Evolutionary conservation across 495 filamentous ascomycete species (phyloP).

Genomic region (Lepidopterella palustris): DNA sequence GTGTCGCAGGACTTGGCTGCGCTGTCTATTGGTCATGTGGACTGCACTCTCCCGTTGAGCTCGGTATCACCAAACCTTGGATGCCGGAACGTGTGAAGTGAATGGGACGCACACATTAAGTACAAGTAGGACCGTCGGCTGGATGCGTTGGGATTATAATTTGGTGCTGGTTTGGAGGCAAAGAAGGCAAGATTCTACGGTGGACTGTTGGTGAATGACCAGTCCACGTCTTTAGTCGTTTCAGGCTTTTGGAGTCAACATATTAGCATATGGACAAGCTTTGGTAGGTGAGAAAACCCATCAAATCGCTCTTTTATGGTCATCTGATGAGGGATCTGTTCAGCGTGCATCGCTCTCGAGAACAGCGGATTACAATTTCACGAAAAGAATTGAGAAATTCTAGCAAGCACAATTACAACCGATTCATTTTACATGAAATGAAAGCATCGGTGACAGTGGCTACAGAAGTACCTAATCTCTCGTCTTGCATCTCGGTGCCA

Average conservation of each 20-base stretch:
- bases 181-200: constrained; percentile 46
- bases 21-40: constrained; percentile 51
- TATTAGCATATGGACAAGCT: no score
- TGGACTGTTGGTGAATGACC: neutral
- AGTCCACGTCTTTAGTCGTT: no score
- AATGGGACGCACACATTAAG: constrained; percentile 51
- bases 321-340: no score
- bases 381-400: no score
- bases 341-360: no score
- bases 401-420: no score
- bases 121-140: neutral
- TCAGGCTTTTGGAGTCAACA: no score
- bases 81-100: constrained; percentile 56
- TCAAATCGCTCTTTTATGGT: no score
- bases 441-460: no score
- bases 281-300: no score
- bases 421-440: no score
- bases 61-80: constrained; percentile 57
- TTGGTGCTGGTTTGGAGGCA: constrained; percentile 30
- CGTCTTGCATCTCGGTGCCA: neutral
- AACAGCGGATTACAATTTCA: no score
- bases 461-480: neutral
- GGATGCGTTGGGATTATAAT: constrained; percentile 41
- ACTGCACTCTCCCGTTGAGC: constrained; percentile 61
- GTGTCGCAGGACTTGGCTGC: constrained; percentile 44